These are phyloP conservation scores for Cynara cardunculus DNA, from an alignment of 129 eudicot genomes.

Conservation along the genomic window DNA sequence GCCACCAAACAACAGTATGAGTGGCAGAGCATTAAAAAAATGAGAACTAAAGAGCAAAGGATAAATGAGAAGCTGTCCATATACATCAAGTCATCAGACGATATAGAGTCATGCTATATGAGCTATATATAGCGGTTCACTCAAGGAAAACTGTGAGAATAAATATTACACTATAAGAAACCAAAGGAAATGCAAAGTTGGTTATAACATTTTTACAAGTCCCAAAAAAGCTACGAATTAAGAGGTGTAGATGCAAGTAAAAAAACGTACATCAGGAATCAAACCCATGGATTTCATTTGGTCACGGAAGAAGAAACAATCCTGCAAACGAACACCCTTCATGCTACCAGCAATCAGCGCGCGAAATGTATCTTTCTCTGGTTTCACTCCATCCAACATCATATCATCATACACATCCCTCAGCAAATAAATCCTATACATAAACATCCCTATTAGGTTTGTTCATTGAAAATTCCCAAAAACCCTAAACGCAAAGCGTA, in stretches of 20 bases:
- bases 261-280: slow-evolving; percentile 76
- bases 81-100: slow-evolving; percentile 9
- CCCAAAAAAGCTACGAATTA: background rate
- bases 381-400: slow-evolving; percentile 91
- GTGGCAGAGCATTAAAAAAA: background rate
- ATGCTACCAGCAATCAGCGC: slow-evolving; percentile 64
- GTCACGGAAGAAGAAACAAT: slow-evolving; percentile 75
- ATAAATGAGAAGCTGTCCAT: background rate
- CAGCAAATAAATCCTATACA: slow-evolving; percentile 55
- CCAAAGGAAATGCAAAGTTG: background rate
- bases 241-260: background rate
- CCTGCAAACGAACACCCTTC: slow-evolving; percentile 85
- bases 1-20: slow-evolving; percentile 1
- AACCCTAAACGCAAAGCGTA: background rate
- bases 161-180: background rate
- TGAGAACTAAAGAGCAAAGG: slow-evolving; percentile 1
- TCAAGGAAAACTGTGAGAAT: background rate
- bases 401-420: slow-evolving; percentile 96
- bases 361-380: slow-evolving; percentile 71
- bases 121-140: background rate
- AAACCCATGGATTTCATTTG: slow-evolving; percentile 82
- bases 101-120: background rate
- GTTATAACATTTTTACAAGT: background rate
- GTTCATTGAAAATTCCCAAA: background rate
- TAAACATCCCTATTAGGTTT: background rate